Percentiles rank a stretch among this genome's conserved stretches.
Evolutionary conservation across 192 early-diverging fungal genomes (phyloP).

Genomic region (Mortierella antarctica): DNA sequence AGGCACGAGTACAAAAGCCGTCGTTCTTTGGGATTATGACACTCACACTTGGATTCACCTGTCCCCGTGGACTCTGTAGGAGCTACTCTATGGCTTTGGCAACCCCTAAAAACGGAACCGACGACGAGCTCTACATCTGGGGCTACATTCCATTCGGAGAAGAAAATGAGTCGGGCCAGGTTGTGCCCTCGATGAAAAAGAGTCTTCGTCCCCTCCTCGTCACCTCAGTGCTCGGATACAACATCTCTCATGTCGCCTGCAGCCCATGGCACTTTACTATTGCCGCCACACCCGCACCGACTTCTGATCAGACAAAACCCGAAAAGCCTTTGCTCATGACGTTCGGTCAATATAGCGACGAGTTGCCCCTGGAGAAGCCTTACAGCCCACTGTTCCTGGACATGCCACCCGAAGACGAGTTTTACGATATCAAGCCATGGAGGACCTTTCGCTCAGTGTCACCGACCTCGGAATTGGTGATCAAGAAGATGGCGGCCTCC

Average conservation of each 20-base stretch:
- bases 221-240: constrained; percentile 48
- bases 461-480: constrained; percentile 27
- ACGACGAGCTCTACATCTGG: constrained; percentile 52
- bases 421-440: constrained; percentile 50
- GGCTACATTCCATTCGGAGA: constrained; percentile 51
- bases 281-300: constrained; percentile 19
- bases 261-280: constrained; percentile 52
- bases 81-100: constrained; percentile 42
- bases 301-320: not conserved
- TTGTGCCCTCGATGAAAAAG: constrained; percentile 33
- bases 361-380: constrained; percentile 32
- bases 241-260: constrained; percentile 47
- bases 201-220: constrained; percentile 40
- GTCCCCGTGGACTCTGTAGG: not conserved
- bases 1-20: not conserved
- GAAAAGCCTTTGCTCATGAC: constrained; percentile 48
- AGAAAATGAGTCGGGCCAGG: constrained; percentile 24
- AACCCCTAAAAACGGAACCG: constrained; percentile 33
- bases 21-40: not conserved
- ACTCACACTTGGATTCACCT: not conserved
- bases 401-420: constrained; percentile 45
- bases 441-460: constrained; percentile 36
- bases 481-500: constrained; percentile 41
- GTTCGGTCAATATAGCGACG: constrained; percentile 37
- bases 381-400: constrained; percentile 43